Base-by-base conservation (phyloP, 225 moss, liverwort and hornwort species). In the Bryum argenteum region DNA sequence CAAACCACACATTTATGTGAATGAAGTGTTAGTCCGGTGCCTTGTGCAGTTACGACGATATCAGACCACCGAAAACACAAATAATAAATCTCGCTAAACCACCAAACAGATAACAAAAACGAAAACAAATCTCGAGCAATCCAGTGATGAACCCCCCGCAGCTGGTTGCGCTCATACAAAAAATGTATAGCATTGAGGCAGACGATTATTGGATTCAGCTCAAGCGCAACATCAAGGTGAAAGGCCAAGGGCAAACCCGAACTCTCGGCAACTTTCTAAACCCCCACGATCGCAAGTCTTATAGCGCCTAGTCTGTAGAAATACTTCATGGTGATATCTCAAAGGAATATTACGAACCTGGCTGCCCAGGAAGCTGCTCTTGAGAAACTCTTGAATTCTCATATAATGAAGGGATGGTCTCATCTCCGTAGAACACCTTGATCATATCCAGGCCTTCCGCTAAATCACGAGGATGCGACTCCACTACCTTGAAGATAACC, bases 361-460 rank as follows among this genome's bases (percentile, higher is more conserved):
- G 89, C 71, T 98, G 94, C 33, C 98, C 98, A 47, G 92, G 88
- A 73, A 94, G 94, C 79, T 98, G 98, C 72, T 92, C 98, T 75
- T 91, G 89, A 48, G 98, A 98, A 66, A 94, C 83, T 65, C 79
- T 89, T 56, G 98, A 98, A 76, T 86, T 94, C 75, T 98, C 98
- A 68, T 94, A 98, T 50, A 98, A 81, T 17, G 77, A 79, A 54
- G 98, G 92, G 42, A 98, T 88, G 11, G 91, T 84, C 75, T 98
- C 94, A 81, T 98, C 98, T 68, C 88, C 98, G 79, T 71, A 91
- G 12, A 91, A 84, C 67, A 91, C 91, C 63, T 87, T 88, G 41
- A 98, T 90, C 51, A 91, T 91, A 76, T 89, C 92, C 63, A 98
- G 74, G 13, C 92, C 91, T 55, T 94, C 94, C 58, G 97, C 90